phyloP scores from a whole-genome alignment of 129 eudicot genomes.

The Logfia minima region DNA sequence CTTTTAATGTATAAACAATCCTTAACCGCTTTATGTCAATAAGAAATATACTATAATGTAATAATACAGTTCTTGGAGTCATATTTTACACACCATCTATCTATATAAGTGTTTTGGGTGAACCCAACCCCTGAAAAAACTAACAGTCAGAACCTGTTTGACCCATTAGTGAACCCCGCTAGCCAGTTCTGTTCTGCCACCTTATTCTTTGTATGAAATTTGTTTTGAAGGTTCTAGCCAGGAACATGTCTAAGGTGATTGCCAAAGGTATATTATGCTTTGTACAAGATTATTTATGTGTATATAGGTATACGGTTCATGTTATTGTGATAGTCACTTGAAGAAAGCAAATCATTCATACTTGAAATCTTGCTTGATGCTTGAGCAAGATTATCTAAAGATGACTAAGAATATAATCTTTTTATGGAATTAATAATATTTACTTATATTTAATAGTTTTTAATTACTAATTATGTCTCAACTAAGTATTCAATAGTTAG shows the following conservation, averaged over 20 bases:
- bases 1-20: no score
- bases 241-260: conserved; percentile 38
- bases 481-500: no score
- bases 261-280: conserved; percentile 60
- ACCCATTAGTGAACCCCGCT: no score
- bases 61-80: not conserved
- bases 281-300: not conserved
- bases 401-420: no score
- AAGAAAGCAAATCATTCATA: not conserved
- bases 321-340: not conserved
- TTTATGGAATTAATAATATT: no score
- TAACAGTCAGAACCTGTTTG: no score
- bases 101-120: not conserved
- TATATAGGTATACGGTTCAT: not conserved
- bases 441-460: no score
- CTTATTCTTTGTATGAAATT: no score
- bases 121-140: not conserved
- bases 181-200: no score
- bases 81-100: not conserved
- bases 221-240: no score
- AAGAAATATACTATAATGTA: not conserved
- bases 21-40: not conserved
- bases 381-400: not conserved
- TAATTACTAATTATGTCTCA: no score
- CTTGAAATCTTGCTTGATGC: not conserved